Evolutionary conservation across 352 stramenopile species (phyloP), one percentile per base, ranked within the genome.

Genomic region (Albugo laibachii): DNA sequence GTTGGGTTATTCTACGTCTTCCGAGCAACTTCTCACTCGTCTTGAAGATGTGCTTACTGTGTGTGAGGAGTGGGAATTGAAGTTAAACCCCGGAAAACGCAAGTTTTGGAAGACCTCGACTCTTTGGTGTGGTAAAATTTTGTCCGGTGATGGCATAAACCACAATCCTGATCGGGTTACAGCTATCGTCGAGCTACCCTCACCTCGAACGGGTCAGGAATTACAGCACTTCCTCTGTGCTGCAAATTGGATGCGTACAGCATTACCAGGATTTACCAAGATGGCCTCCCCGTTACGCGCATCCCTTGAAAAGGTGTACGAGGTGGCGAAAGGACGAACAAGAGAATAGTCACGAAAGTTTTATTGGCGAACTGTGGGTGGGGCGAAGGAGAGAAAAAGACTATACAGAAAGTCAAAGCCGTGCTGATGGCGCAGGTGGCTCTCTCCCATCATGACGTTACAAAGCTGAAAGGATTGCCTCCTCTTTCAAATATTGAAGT

Each of bases 191-290:
- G 16, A 35, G n/a, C 19, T 45, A 5, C 24, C 52, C n/a, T 24
- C 19, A 5, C 16, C 43, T 24, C 41, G 40, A 12, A 11, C 14
- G 15, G 46, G 20, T 34, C 1, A 2, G 12, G 58, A 41, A 0
- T 56, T 68, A 2, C 57, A 61, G n/a, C 54, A 64, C 36, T 65
- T 59, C 8, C 13, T 69, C 0, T 65, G 57, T 42, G 57, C 54
- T 0, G 21, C 40, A 0, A 62, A 62, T 13, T 65, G 53, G 62
- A 66, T 68, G 59, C 57, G 54, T 1, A 16, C 37, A n/a, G 62
- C 45, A 11, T 63, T 71, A 14, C 48, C 62, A 0, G 36, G 58
- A 1, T 68, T 53, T 39, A 45, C 36, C 0, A n/a, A 27, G 4
- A 36, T 65, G 4, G 51, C 44, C 5, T 49, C 36, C 11, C 44